Percentiles rank a stretch among this genome's conserved stretches.
These are phyloP conservation scores for Neurospora tetraspora DNA, from an alignment of 495 filamentous ascomycete genomes.

Conservation along the genomic window DNA sequence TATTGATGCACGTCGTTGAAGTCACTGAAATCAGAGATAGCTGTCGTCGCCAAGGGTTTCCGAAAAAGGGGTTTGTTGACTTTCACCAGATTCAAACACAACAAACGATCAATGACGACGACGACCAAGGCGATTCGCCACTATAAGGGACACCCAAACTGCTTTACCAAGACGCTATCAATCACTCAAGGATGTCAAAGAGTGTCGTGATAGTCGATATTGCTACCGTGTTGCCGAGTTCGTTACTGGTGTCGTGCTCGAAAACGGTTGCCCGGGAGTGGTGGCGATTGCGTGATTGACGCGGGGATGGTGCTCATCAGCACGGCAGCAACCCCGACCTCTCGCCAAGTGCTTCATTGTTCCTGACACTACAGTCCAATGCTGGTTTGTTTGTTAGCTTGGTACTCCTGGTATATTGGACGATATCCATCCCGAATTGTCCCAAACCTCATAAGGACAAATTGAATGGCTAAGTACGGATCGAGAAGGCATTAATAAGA, in stretches of 20 bases:
- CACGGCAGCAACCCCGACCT: not conserved
- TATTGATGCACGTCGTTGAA: not conserved
- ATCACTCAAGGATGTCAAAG: not conserved
- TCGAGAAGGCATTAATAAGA: too few species aligned
- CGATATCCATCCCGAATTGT: too few species aligned
- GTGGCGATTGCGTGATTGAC: conserved; percentile 16
- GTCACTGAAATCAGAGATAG: not conserved
- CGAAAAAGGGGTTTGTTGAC: not conserved
- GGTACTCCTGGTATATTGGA: too few species aligned
- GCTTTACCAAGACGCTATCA: not conserved
- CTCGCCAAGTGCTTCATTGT: not conserved
- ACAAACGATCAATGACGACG: not conserved
- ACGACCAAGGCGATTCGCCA: not conserved
- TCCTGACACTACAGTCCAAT: not conserved
- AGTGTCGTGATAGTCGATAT: not conserved
- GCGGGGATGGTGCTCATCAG: conserved; percentile 10
- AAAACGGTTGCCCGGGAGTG: not conserved
- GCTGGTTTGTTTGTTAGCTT: too few species aligned
- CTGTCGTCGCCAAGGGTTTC: not conserved
- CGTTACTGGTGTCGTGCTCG: not conserved
- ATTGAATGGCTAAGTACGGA: too few species aligned
- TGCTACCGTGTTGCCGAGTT: not conserved
- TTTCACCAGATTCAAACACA: not conserved
- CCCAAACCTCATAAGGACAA: too few species aligned
- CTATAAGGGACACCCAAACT: not conserved